Evolutionary conservation across 1,139 yeast genomes (phyloP), one percentile per base, ranked within the genome.

Genomic region (Zhuliangozyma blackwelliae): DNA sequence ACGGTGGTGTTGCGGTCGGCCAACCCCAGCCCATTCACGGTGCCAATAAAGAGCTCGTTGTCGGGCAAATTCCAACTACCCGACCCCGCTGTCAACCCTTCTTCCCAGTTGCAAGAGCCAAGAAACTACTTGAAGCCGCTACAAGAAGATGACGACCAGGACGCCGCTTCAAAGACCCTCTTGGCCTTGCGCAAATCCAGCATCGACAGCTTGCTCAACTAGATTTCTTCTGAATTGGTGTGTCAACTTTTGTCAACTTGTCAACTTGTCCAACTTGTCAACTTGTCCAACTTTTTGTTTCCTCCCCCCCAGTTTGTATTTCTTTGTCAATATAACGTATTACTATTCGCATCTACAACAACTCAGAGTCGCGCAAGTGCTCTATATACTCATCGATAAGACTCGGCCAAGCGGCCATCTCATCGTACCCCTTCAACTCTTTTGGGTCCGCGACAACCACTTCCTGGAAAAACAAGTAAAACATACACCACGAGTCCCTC

Each of bases 381-480:
- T 85, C 95, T 22, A 87, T 82, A 55, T 76, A 92, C 43, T 82
- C 90, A 54, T 90, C 98, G 48, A 90, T 77, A 11, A 86, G 68
- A 40, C 87, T 79, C 6, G 97, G 98, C 97, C 97, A 90, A 1
- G 97, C 85, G 32, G 84, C 89, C 55, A 75, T 70, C 46, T 83
- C 94, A 50, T 84, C 90, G 57, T 88, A 89, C 3, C 59, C 65
- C 9, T 59, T 55, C 12, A 84, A 63, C 3, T 40, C 37, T 1
- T 57, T 52, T 0, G 84, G 79, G 47, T 82, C 85, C 1, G 56
- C 46, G 2, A 67, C 57, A 3, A 68, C 43, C 33, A 75, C 74
- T 40, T 78, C 80, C 32, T 62, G 59, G 36, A 84, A 63, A 52
- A 90, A 88, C 42, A 79, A 76, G 43, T 75, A 72, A 39, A 85